Evolutionary conservation across 345 rosid genomes (phyloP), one percentile per base, ranked within the genome.

Genomic region (Rhizophora apiculata): DNA sequence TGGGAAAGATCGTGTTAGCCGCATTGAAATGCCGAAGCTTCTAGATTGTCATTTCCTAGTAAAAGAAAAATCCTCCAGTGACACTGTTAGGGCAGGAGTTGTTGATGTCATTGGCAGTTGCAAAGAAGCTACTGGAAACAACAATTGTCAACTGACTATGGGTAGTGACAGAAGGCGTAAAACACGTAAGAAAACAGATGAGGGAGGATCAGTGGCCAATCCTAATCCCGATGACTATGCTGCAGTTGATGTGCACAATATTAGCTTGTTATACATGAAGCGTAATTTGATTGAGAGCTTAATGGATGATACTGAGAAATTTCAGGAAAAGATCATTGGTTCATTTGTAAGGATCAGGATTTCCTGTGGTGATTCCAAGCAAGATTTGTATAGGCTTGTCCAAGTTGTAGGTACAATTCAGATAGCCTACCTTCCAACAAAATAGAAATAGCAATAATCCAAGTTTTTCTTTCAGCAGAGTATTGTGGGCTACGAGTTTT

Each of bases 1-100:
- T 82, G 89, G 92, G 19, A 86, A 77, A 81, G 76, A 68, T 66
- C 82, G 84, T 70, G 79, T 92, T 65, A 96, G 88, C 55, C 96
- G 86, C 73, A 67, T 89, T 82, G 97, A 95, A 82, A 91, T 95
- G 99, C 85, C 85, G 61, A 89, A 86, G 85, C 93, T 91, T 83
- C 88, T 94, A 18, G 93, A 89, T 72, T 76, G 77, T 68, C 99
- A 95, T 70, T 82, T 87, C 76, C 90, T 88, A 63, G 75, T 70
- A 46, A 76, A 82, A 74, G 96, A 83, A 60, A 81, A 78, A 54
- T 72, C 84, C 24, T 72, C 64, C 24, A 46, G 56, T 61, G 78
- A 78, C 60, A 29, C 75, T 53, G 72, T 53, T 39, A 76, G 68
- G 48, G 80, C 72, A 18, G 82, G 74, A 62, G 82, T 63, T 73